Evolutionary conservation across 108 stramenopile species (phyloP).

Genomic region (Nitzschia putrida): DNA sequence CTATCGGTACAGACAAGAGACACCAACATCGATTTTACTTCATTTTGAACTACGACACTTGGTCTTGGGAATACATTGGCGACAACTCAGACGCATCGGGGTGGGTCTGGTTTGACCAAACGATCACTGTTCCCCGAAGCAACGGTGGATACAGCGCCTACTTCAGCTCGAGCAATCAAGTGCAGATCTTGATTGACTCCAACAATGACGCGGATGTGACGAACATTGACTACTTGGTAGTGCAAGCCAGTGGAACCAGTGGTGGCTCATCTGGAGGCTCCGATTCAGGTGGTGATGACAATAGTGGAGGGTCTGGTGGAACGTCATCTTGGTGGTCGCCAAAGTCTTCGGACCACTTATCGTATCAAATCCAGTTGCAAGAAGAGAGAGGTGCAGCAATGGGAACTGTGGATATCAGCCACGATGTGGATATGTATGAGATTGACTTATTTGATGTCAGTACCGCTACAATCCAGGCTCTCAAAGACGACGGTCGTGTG

Average conservation of each 20-base stretch:
- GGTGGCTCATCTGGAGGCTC: too few relatives aligned
- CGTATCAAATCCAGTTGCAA: neutral
- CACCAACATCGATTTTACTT: neutral
- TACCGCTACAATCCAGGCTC: neutral
- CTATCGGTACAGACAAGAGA: neutral
- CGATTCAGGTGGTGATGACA: neutral
- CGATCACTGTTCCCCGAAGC: neutral
- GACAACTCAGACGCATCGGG: neutral
- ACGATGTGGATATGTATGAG: neutral
- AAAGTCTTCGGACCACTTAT: neutral
- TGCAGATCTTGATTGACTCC: neutral
- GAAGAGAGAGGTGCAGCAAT: neutral
- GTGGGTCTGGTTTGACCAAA: neutral
- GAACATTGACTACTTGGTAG: neutral
- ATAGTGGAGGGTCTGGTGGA: neutral
- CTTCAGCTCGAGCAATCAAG: neutral
- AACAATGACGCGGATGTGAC: conserved; percentile 1
- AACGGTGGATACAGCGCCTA: neutral
- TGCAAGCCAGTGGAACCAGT: neutral
- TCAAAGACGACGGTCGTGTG: neutral
- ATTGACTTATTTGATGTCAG: neutral
- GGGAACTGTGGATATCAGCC: neutral
- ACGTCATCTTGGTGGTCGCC: neutral
- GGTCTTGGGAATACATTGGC: neutral
- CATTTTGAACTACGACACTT: neutral